A percentile compares a stretch with the other conserved stretches of the same genome.
phyloP scores from a whole-genome alignment of 768 basidiomycete species.

The Tephrocybe sp. region DNA sequence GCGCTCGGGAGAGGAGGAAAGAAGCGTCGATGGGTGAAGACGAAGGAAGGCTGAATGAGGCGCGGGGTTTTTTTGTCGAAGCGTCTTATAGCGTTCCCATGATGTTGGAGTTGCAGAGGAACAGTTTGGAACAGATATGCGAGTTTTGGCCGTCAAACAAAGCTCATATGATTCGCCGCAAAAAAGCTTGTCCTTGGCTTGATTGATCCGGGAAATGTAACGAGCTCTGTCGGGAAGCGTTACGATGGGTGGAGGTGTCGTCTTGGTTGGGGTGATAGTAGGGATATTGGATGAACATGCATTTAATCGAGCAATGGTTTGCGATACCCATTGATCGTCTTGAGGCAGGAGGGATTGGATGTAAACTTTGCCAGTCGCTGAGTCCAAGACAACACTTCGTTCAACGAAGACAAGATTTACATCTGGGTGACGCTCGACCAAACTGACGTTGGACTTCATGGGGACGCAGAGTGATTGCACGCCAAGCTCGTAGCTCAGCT shows the following conservation, averaged over 20 bases:
- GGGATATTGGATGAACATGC: slow-evolving; percentile 13
- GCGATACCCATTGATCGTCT: slow-evolving; percentile 61
- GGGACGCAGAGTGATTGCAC: slow-evolving; percentile 51
- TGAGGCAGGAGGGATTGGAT: slow-evolving; percentile 62
- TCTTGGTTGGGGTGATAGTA: slow-evolving; percentile 4
- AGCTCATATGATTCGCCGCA: slow-evolving; percentile 92
- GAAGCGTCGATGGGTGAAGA: slow-evolving; percentile 69
- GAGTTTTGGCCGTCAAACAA: slow-evolving; percentile 79
- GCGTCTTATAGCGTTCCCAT: slow-evolving; percentile 71
- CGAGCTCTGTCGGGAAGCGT: slow-evolving; percentile 51
- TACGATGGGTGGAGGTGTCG: slow-evolving; percentile 26
- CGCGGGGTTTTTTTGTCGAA: slow-evolving; percentile 80
- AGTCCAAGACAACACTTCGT: slow-evolving; percentile 71
- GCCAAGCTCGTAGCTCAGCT: slow-evolving; percentile 79
- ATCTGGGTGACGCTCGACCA: slow-evolving; percentile 53
- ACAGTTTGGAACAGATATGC: slow-evolving; percentile 44
- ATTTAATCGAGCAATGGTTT: slow-evolving; percentile 34
- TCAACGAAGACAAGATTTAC: slow-evolving; percentile 77
- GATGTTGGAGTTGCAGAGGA: slow-evolving; percentile 39
- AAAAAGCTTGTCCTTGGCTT: slow-evolving; percentile 71
- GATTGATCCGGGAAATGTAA: slow-evolving; percentile 68
- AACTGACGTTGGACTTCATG: slow-evolving; percentile 20
- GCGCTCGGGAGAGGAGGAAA: slow-evolving; percentile 90
- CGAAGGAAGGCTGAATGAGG: slow-evolving; percentile 84
- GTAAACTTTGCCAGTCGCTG: slow-evolving; percentile 43